Conservation (phyloP, 2,329 filamentous ascomycete species). For the Aspergillus sp. region DNA sequence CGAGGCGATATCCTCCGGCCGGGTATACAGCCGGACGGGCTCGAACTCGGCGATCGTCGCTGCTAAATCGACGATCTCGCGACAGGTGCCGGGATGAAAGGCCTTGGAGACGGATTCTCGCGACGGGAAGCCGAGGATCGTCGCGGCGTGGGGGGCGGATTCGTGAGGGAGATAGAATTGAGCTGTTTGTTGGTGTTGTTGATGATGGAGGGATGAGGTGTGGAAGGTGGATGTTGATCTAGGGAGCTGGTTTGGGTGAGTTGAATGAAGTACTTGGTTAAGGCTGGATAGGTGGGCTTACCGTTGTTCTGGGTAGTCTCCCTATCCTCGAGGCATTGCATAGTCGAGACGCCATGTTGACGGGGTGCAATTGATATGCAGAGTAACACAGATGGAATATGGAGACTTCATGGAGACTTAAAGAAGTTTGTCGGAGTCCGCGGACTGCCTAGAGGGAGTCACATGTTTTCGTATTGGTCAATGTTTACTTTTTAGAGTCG, state of each 20-base stretch:
- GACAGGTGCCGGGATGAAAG: constrained; percentile 20
- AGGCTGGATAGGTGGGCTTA: background rate
- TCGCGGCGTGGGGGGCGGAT: constrained; percentile 25
- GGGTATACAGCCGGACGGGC: constrained; percentile 30
- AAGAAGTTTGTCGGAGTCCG: background rate
- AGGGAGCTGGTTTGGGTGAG: background rate
- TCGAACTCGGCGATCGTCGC: constrained; percentile 31
- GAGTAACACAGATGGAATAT: too few species aligned
- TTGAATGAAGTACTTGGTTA: background rate
- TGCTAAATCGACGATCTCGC: constrained; percentile 28
- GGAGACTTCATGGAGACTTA: too few species aligned
- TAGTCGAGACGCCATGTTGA: background rate
- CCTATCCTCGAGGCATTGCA: background rate
- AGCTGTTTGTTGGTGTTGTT: background rate
- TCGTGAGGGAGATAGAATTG: constrained; percentile 22
- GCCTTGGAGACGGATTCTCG: constrained; percentile 20
- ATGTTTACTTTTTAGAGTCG: too few species aligned
- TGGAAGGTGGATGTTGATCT: background rate
- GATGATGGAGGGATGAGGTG: background rate
- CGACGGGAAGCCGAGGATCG: constrained; percentile 29
- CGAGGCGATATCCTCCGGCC: constrained; percentile 23
- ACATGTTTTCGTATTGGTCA: background rate
- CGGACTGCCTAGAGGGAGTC: background rate
- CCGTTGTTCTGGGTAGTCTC: background rate
- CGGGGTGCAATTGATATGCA: background rate